Conservation (phyloP, 306 rosid species). For the Cicer arietinum region DNA sequence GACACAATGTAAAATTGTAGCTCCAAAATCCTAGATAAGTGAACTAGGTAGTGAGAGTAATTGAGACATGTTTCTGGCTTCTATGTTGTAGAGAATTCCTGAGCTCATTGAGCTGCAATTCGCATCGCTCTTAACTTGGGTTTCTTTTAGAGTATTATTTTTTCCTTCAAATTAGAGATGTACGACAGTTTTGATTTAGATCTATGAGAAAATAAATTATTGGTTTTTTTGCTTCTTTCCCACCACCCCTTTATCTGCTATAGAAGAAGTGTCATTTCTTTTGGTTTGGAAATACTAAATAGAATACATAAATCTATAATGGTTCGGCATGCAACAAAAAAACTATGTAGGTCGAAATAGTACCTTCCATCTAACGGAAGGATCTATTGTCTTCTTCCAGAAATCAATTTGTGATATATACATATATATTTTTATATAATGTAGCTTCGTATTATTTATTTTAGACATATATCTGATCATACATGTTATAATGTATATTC, state of each 20-base stretch:
- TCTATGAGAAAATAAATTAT: slow-evolving; percentile 36
- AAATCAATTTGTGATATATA: too few species aligned
- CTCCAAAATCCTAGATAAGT: slow-evolving; percentile 46
- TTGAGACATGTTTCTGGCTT: slow-evolving; percentile 42
- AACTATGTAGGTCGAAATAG: too few species aligned
- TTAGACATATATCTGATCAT: too few species aligned
- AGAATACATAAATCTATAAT: too few species aligned
- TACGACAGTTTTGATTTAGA: slow-evolving; percentile 37
- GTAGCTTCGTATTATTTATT: too few species aligned
- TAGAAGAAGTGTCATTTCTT: not conserved
- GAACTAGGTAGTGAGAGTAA: slow-evolving; percentile 48
- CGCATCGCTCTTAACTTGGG: slow-evolving; percentile 21
- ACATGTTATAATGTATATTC: too few species aligned
- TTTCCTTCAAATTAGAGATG: slow-evolving; percentile 32
- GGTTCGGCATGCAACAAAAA: too few species aligned
- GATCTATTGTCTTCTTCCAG: too few species aligned
- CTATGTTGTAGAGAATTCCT: slow-evolving; percentile 41
- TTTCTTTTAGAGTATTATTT: slow-evolving; percentile 27
- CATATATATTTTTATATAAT: too few species aligned
- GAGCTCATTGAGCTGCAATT: slow-evolving; percentile 47
- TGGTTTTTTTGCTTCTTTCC: not conserved
- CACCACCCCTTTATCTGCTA: not conserved
- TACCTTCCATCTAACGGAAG: too few species aligned
- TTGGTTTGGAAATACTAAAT: not conserved
- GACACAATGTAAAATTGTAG: slow-evolving; percentile 54